Conservation (phyloP, 768 basidiomycete genomes). For the Rhodosporidiobolus sp. region DNA sequence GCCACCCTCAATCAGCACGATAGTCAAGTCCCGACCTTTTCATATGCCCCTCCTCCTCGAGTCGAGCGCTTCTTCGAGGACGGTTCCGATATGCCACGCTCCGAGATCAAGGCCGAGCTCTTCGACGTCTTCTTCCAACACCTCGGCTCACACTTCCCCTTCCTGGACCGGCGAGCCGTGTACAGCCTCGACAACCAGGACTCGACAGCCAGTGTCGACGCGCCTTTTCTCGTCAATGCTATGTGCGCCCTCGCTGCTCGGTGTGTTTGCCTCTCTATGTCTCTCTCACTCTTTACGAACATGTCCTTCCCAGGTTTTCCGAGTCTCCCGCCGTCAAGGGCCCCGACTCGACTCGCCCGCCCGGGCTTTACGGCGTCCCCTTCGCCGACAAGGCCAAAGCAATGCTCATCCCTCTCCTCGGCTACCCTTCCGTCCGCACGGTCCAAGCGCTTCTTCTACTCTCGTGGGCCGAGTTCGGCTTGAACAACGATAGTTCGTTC, state of each 20-base stretch:
- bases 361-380: conserved; percentile 33
- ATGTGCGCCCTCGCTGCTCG: conserved; percentile 43
- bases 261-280: conserved; percentile 13
- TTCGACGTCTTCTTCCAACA: conserved; percentile 40
- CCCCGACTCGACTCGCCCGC: conserved; percentile 18
- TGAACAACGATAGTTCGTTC: conserved; percentile 42
- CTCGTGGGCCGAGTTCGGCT: conserved; percentile 31
- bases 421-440: conserved; percentile 39
- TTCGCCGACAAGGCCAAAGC: conserved; percentile 42
- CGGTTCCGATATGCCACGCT: conserved; percentile 25
- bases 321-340: conserved; percentile 36
- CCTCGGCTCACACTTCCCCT: conserved; percentile 43
- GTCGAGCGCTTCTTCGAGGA: conserved; percentile 12
- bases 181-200: conserved; percentile 25
- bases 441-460: conserved; percentile 38
- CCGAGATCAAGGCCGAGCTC: conserved; percentile 38
- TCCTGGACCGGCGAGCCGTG: conserved; percentile 26
- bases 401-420: conserved; percentile 41
- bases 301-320: conserved; percentile 39
- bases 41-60: background rate
- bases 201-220: conserved; percentile 22
- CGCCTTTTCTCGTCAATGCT: conserved; percentile 36
- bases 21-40: background rate
- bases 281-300: background rate
- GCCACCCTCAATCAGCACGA: background rate